phyloP scores from a whole-genome alignment of 2,329 filamentous ascomycete genomes.

The Colletotrichum abscissum region DNA sequence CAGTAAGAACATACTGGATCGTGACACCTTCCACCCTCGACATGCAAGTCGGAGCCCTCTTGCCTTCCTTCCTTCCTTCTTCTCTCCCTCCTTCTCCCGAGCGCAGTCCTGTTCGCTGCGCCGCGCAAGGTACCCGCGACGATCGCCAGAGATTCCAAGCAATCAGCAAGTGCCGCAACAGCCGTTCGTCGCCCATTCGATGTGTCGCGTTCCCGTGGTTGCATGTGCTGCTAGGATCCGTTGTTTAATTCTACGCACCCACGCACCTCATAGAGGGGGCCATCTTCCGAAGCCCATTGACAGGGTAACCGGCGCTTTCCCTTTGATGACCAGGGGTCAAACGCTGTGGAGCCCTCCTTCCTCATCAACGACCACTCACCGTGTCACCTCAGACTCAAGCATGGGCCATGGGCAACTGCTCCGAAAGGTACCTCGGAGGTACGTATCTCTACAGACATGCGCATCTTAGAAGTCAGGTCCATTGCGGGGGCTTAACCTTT shows the following conservation, averaged over 20 bases:
- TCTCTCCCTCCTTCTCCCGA: not conserved
- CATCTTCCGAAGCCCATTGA: conserved; percentile 25
- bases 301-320: conserved; percentile 30
- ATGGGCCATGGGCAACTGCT: no score
- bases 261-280: not conserved
- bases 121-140: conserved; percentile 22
- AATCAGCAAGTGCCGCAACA: conserved; percentile 31
- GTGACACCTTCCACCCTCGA: not conserved
- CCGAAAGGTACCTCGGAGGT: not conserved
- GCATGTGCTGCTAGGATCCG: conserved; percentile 27
- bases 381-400: not conserved
- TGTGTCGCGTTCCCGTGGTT: conserved; percentile 30
- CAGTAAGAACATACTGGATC: not conserved
- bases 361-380: not conserved
- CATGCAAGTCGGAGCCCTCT: no score
- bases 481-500: conserved; percentile 18
- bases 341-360: not conserved
- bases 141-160: conserved; percentile 24
- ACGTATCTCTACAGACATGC: not conserved
- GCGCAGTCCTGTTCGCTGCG: not conserved
- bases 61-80: not conserved
- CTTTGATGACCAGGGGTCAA: conserved; percentile 3
- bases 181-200: conserved; percentile 30
- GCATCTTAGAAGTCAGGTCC: not conserved
- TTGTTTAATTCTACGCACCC: conserved; percentile 16